phyloP scores from a whole-genome alignment of 345 rosid species.

The Arabidopsis suecica region DNA sequence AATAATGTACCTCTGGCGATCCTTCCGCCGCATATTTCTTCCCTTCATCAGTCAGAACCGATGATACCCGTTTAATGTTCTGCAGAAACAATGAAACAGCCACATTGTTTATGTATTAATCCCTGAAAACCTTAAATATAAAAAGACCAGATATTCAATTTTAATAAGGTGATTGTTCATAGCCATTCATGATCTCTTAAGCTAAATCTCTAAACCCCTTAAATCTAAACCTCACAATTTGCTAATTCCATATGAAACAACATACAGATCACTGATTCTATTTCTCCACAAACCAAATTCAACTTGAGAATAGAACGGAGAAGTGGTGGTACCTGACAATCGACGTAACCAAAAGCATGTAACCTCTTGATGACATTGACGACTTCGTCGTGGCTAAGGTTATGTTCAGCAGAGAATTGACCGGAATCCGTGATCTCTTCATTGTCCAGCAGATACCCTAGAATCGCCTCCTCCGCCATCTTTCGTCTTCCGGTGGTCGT shows the following conservation, averaged over 20 bases:
- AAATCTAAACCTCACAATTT: background rate
- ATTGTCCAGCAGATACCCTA: constrained; percentile 56
- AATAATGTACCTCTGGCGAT: too few species aligned
- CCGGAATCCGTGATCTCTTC: constrained; percentile 75
- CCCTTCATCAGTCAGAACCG: too few species aligned
- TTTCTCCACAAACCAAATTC: background rate
- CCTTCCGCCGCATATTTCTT: too few species aligned
- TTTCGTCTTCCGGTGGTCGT: constrained; percentile 1
- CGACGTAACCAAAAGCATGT: constrained; percentile 42
- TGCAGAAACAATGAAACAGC: constrained; percentile 5
- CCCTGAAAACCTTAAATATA: background rate
- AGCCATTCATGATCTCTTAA: background rate
- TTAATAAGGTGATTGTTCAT: background rate
- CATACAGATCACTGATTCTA: background rate
- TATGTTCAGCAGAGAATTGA: constrained; percentile 56
- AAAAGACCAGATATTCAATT: background rate
- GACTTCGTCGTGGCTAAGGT: constrained; percentile 68
- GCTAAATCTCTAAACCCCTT: constrained; percentile 6
- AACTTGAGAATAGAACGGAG: background rate
- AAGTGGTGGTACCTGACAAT: constrained; percentile 19
- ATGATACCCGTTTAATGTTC: too few species aligned
- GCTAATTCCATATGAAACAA: background rate
- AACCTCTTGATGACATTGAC: constrained; percentile 86
- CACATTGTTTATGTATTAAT: background rate
- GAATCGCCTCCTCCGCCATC: constrained; percentile 80